Evolutionary conservation across 805 yeast species (phyloP).

Genomic region (Danielia oregonensis): DNA sequence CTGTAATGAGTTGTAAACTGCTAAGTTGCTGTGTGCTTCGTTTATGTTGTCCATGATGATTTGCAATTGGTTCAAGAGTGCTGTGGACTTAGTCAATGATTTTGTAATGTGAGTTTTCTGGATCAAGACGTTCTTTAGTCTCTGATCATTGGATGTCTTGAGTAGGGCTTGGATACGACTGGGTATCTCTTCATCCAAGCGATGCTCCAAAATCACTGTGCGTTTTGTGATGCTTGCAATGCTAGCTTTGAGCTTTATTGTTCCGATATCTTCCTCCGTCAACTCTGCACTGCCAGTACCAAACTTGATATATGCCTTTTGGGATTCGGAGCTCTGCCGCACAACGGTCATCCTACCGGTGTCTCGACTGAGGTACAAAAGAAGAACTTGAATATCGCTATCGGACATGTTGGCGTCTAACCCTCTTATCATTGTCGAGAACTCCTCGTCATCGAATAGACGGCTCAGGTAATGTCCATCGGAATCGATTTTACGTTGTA

Average conservation of each 20-base stretch:
- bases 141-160: slow-evolving; percentile 13
- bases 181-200: slow-evolving; percentile 16
- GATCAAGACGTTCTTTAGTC: slow-evolving; percentile 16
- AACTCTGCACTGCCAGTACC: slow-evolving; percentile 9
- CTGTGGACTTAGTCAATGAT: slow-evolving; percentile 18
- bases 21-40: slow-evolving; percentile 29
- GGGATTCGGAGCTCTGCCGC: background rate
- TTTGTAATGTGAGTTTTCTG: slow-evolving; percentile 12
- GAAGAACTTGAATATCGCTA: slow-evolving; percentile 25
- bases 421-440: background rate
- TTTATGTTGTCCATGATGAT: slow-evolving; percentile 29
- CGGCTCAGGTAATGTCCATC: slow-evolving; percentile 15
- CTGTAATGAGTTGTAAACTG: slow-evolving; percentile 22
- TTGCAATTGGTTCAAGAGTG: slow-evolving; percentile 19
- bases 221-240: slow-evolving; percentile 18
- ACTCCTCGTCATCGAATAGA: slow-evolving; percentile 2
- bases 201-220: slow-evolving; percentile 15
- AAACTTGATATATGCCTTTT: slow-evolving; percentile 19
- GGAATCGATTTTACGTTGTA: slow-evolving; percentile 4
- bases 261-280: slow-evolving; percentile 28
- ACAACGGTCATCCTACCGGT: slow-evolving; percentile 3
- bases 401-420: slow-evolving; percentile 10
- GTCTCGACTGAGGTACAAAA: slow-evolving; percentile 28
- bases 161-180: slow-evolving; percentile 14
- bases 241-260: slow-evolving; percentile 24